phyloP scores from a whole-genome alignment of 306 rosid genomes.

The Prinsepia uniflora region DNA sequence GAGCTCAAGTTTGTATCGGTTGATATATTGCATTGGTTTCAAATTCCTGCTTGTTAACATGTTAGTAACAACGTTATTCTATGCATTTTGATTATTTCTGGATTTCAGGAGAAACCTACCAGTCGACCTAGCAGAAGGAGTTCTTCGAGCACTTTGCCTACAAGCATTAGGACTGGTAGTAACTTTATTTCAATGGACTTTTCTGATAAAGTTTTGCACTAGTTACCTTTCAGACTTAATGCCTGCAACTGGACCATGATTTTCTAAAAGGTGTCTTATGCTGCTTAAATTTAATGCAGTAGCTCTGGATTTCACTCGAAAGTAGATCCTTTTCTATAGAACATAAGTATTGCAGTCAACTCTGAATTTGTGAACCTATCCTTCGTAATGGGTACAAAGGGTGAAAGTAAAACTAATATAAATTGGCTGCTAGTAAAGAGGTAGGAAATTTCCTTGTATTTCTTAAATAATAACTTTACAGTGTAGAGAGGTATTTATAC shows the following conservation, averaged over 20 bases:
- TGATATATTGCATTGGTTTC: constrained; percentile 9
- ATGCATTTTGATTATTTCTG: constrained; percentile 28
- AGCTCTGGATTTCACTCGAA: background rate
- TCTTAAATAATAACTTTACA: too few species aligned
- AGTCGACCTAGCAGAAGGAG: constrained; percentile 89
- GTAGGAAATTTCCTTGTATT: too few species aligned
- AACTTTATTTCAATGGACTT: constrained; percentile 20
- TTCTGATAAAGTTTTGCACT: background rate
- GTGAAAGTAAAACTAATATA: background rate
- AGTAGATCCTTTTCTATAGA: background rate
- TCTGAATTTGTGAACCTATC: background rate
- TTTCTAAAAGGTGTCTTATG: constrained; percentile 6
- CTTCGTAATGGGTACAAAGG: background rate
- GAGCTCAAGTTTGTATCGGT: constrained; percentile 67
- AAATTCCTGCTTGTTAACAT: constrained; percentile 14
- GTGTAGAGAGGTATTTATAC: too few species aligned
- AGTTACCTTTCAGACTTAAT: constrained; percentile 9
- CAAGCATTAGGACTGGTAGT: constrained; percentile 93
- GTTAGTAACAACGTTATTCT: constrained; percentile 19
- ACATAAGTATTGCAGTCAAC: background rate
- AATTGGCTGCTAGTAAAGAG: background rate
- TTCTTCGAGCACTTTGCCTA: constrained; percentile 86
- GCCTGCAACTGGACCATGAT: constrained; percentile 9
- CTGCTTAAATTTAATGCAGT: background rate
- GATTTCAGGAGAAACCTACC: constrained; percentile 83